phyloP scores from a whole-genome alignment of 1,284 basidiomycete species.

The Ustanciosporium gigantosporum region DNA sequence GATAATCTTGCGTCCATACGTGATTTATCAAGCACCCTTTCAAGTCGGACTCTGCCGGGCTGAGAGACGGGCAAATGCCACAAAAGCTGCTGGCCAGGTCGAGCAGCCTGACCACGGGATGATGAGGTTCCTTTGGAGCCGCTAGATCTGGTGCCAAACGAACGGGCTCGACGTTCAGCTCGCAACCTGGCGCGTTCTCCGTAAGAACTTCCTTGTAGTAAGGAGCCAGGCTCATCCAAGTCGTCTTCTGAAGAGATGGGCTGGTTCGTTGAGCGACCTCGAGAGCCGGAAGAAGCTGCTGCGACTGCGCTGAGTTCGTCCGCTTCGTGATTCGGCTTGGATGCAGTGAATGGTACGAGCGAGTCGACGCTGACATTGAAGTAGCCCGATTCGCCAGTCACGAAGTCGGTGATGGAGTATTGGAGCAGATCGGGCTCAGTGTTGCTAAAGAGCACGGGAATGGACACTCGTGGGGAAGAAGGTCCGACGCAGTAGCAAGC shows the following conservation, averaged over 20 bases:
- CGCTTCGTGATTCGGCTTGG: conserved; percentile 5
- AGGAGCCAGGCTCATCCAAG: conserved; percentile 27
- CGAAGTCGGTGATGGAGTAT: conserved; percentile 77
- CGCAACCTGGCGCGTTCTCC: conserved; percentile 28
- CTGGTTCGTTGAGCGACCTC: background rate
- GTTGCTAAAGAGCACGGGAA: conserved; percentile 87
- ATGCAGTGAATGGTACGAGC: conserved; percentile 62
- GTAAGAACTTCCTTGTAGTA: conserved; percentile 30
- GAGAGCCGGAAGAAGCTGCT: conserved; percentile 9
- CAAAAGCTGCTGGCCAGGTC: conserved; percentile 23
- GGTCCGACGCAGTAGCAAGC: conserved; percentile 70
- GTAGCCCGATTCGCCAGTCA: conserved; percentile 65
- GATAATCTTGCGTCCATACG: conserved; percentile 48
- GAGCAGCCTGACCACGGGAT: background rate
- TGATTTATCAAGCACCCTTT: conserved; percentile 52
- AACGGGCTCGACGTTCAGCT: conserved; percentile 21
- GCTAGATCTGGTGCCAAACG: background rate
- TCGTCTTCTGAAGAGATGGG: conserved; percentile 6
- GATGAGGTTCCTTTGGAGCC: background rate
- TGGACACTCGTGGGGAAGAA: conserved; percentile 67
- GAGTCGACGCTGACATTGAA: conserved; percentile 74
- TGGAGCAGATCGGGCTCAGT: conserved; percentile 75
- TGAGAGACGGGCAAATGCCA: conserved; percentile 47
- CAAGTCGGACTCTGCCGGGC: conserved; percentile 49
- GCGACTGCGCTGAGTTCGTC: conserved; percentile 23